A percentile compares a stretch with the other conserved stretches of the same genome.
phyloP scores from a whole-genome alignment of 2,329 filamentous ascomycete species.

The Cucurbitaria berberidis region DNA sequence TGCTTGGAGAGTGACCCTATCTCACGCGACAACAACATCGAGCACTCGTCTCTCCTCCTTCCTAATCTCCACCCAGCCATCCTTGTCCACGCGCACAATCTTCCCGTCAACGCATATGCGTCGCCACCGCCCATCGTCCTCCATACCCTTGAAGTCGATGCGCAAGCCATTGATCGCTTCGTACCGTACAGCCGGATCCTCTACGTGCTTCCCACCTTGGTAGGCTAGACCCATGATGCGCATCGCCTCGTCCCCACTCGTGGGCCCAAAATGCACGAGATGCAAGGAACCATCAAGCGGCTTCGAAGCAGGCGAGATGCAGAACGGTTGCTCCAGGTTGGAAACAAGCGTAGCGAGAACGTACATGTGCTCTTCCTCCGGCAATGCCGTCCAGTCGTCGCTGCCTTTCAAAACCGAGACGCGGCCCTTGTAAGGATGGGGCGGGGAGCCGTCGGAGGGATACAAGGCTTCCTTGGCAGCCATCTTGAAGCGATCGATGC shows the following conservation, averaged over 20 bases:
- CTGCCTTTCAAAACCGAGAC: constrained; percentile 54
- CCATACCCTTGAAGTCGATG: constrained; percentile 64
- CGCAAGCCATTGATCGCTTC: constrained; percentile 70
- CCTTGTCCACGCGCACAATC: constrained; percentile 74
- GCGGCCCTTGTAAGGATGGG: constrained; percentile 64
- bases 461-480: constrained; percentile 78
- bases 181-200: constrained; percentile 68
- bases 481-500: constrained; percentile 80
- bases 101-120: constrained; percentile 91
- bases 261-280: constrained; percentile 75
- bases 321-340: constrained; percentile 80
- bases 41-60: constrained; percentile 53
- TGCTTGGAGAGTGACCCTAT: too few species aligned
- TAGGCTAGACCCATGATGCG: constrained; percentile 73
- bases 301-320: constrained; percentile 74
- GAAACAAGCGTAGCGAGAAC: constrained; percentile 78
- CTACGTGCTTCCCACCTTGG: constrained; percentile 62
- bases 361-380: constrained; percentile 69
- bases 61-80: constrained; percentile 73
- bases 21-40: constrained; percentile 36
- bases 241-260: constrained; percentile 72
- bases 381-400: constrained; percentile 42
- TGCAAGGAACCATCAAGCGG: constrained; percentile 74
- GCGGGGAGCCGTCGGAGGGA: constrained; percentile 57
- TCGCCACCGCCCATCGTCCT: constrained; percentile 76